Evolutionary conservation across 2,329 filamentous ascomycete genomes (phyloP).

Genomic region (Zymoseptoria crescenta): DNA sequence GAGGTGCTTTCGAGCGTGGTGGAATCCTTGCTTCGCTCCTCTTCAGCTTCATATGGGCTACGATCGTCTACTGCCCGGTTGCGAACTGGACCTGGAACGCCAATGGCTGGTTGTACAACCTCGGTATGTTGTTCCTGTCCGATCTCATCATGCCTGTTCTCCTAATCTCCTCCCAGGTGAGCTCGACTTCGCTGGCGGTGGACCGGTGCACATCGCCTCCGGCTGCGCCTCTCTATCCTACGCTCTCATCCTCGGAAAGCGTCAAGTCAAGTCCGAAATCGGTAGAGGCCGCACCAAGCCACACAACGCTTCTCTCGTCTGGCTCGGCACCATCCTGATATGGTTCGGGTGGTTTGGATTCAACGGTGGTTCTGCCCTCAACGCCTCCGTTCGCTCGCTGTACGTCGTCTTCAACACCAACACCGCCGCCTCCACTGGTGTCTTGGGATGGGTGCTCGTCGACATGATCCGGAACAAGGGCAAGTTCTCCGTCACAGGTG

Average conservation of each 20-base stretch:
- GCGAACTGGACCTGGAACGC: slow-evolving; percentile 62
- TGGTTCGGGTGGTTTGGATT: slow-evolving; percentile 59
- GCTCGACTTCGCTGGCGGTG: slow-evolving; percentile 56
- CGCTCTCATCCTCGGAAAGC: slow-evolving; percentile 55
- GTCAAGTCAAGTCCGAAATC: slow-evolving; percentile 19
- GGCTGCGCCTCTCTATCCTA: slow-evolving; percentile 59
- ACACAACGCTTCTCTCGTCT: slow-evolving; percentile 57
- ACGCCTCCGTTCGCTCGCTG: slow-evolving; percentile 47
- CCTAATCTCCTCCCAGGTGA: neutral
- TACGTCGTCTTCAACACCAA: slow-evolving; percentile 53
- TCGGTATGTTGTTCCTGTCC: slow-evolving; percentile 37
- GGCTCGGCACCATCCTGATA: slow-evolving; percentile 56
- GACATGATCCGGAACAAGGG: slow-evolving; percentile 46
- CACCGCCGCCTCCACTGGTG: slow-evolving; percentile 46
- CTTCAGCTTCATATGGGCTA: slow-evolving; percentile 57
- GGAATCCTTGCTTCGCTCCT: slow-evolving; percentile 57
- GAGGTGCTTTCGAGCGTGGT: slow-evolving; percentile 57
- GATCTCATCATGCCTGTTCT: neutral
- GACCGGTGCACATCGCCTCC: slow-evolving; percentile 57
- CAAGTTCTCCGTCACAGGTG: slow-evolving; percentile 49
- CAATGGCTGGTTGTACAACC: slow-evolving; percentile 57
- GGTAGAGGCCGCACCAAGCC: slow-evolving; percentile 42
- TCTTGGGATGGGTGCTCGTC: slow-evolving; percentile 48
- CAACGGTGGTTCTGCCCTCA: slow-evolving; percentile 50
- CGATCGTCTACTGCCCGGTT: slow-evolving; percentile 56